Evolutionary conservation across 2,329 filamentous ascomycete species (phyloP).

Genomic region (Talaromyces piceae): DNA sequence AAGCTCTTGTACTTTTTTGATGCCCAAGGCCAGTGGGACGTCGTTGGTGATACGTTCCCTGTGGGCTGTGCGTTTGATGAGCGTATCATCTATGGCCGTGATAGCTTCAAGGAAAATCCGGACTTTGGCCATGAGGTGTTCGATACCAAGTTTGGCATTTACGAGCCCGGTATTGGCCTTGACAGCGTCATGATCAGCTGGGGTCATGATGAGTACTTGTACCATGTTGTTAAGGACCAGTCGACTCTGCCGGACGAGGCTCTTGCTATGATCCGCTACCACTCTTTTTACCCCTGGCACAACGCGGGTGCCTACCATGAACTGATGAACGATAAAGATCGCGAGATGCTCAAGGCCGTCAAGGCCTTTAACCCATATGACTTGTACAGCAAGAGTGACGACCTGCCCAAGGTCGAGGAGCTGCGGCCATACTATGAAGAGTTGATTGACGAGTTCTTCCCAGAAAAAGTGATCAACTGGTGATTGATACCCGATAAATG

Average conservation of each 20-base stretch:
- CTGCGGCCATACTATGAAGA: constrained; percentile 41
- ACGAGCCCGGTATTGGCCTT: constrained; percentile 68
- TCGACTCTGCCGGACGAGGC: constrained; percentile 70
- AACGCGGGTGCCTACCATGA: constrained; percentile 69
- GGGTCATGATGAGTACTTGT: constrained; percentile 55
- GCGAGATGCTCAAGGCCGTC: constrained; percentile 71
- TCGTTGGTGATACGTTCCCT: constrained; percentile 59
- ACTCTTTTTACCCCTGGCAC: constrained; percentile 92
- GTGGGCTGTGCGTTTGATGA: constrained; percentile 49
- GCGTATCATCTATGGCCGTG: constrained; percentile 72
- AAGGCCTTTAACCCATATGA: constrained; percentile 88
- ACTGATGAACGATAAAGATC: constrained; percentile 77
- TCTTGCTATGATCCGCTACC: constrained; percentile 87
- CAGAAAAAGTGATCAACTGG: constrained; percentile 10
- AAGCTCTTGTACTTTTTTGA: constrained; percentile 50
- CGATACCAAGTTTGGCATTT: constrained; percentile 70
- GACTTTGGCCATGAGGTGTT: constrained; percentile 66
- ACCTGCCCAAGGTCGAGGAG: constrained; percentile 64
- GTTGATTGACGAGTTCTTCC: constrained; percentile 13
- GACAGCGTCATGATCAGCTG: constrained; percentile 86
- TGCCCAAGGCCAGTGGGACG: constrained; percentile 86
- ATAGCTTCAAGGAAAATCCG: constrained; percentile 65
- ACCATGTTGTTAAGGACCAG: constrained; percentile 79
- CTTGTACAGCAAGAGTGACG: constrained; percentile 85
- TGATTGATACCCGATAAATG: constrained; percentile 2